Conservation (phyloP, 2,329 filamentous ascomycete genomes). For the Fusarium subglutinans region DNA sequence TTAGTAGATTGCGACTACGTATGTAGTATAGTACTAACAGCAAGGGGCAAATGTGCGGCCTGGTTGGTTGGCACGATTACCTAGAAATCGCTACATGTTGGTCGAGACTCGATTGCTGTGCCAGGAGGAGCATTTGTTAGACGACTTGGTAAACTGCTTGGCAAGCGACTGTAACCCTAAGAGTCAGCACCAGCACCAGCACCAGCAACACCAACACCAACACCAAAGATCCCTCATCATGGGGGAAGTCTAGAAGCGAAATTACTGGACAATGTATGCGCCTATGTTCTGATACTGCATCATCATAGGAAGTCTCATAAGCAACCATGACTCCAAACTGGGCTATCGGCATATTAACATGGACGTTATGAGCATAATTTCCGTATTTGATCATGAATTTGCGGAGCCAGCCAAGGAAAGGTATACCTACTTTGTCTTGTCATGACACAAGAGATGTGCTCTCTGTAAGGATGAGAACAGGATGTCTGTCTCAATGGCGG, state of each 20-base stretch:
- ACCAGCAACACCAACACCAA: background rate
- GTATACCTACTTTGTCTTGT: background rate
- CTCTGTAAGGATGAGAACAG: background rate
- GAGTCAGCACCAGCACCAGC: background rate
- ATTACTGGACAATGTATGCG: background rate
- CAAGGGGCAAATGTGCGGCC: constrained; percentile 1
- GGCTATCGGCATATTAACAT: constrained; percentile 3
- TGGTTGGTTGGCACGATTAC: constrained; percentile 18
- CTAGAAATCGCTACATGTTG: background rate
- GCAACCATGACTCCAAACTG: background rate
- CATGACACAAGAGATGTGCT: background rate
- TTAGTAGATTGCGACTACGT: background rate
- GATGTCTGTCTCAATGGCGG: background rate
- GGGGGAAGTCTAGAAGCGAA: background rate
- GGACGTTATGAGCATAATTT: background rate
- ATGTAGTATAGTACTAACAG: constrained; percentile 4
- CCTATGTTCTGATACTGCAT: background rate
- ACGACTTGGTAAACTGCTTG: background rate
- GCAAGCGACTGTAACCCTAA: background rate
- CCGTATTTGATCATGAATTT: background rate
- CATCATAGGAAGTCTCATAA: background rate
- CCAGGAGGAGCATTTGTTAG: constrained; percentile 1
- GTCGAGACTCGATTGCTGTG: constrained; percentile 1
- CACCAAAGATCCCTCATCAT: background rate
- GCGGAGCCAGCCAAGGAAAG: background rate